Evolutionary conservation across 345 rosid genomes (phyloP).

Genomic region (Melaleuca alternifolia): DNA sequence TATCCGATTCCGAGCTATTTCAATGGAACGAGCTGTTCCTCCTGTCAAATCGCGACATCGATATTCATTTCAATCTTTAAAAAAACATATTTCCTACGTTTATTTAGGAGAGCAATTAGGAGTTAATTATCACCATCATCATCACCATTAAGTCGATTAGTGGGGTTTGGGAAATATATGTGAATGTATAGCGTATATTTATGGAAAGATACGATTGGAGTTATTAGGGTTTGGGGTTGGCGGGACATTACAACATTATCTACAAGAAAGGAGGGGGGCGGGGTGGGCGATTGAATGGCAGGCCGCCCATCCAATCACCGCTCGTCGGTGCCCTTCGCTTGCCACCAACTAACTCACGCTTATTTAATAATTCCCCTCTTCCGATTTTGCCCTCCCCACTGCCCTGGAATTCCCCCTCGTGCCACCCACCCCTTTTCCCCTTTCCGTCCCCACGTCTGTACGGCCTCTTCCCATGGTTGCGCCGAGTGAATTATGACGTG

Average conservation of each 20-base stretch:
- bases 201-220: background rate
- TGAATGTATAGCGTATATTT: background rate
- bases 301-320: slow-evolving; percentile 46
- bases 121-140: too few species aligned
- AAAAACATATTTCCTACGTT: rapidly evolving
- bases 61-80: too few species aligned
- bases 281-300: slow-evolving; percentile 6
- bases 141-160: background rate
- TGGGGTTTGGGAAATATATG: background rate
- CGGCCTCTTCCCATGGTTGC: background rate
- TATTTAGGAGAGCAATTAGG: background rate
- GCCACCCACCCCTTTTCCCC: background rate
- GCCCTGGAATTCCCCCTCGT: background rate
- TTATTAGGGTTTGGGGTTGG: slow-evolving; percentile 7
- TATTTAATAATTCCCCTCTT: background rate
- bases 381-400: slow-evolving; percentile 3
- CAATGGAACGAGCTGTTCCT: background rate
- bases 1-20: background rate
- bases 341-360: slow-evolving; percentile 17
- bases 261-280: background rate
- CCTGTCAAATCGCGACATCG: rapidly evolving
- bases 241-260: slow-evolving; percentile 19
- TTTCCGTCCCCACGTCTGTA: background rate
- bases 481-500: background rate
- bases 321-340: slow-evolving; percentile 34